A percentile compares a stretch with the other conserved stretches of the same genome.
These are phyloP conservation scores for Talaromyces verruculosus DNA, from an alignment of 2,329 filamentous ascomycete species.

Conservation along the genomic window DNA sequence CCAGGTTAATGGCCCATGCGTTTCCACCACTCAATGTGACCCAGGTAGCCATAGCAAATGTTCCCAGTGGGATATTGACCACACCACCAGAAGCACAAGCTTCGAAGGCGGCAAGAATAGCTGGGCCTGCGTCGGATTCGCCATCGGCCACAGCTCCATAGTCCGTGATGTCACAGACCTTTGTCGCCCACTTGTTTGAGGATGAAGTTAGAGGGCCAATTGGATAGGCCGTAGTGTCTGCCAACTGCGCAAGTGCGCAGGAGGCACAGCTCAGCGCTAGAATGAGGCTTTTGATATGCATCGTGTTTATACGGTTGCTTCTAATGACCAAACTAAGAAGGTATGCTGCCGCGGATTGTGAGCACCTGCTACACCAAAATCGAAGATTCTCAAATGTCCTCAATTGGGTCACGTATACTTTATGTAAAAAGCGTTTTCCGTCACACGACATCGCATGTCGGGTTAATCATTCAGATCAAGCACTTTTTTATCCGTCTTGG, in stretches of 20 bases:
- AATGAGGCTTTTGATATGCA: constrained; percentile 13
- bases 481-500: background rate
- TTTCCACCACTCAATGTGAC: constrained; percentile 47
- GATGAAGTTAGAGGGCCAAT: constrained; percentile 17
- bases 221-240: constrained; percentile 14
- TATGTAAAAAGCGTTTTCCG: background rate
- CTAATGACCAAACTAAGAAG: background rate
- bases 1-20: constrained; percentile 51
- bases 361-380: background rate
- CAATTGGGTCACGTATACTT: background rate
- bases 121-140: constrained; percentile 40
- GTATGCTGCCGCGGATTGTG: background rate
- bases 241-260: constrained; percentile 7
- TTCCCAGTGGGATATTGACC: constrained; percentile 50
- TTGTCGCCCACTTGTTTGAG: constrained; percentile 23
- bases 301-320: background rate
- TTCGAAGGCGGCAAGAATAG: constrained; percentile 19
- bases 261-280: constrained; percentile 9
- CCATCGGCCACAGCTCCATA: constrained; percentile 54
- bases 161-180: constrained; percentile 50
- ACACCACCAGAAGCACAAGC: constrained; percentile 51
- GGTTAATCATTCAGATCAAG: background rate
- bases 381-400: background rate
- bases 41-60: constrained; percentile 51
- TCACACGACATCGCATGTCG: background rate